Percentiles rank a stretch among this genome's conserved stretches.
phyloP scores from a whole-genome alignment of 2,329 filamentous ascomycete genomes.

The Teratosphaeria gauchensis region DNA sequence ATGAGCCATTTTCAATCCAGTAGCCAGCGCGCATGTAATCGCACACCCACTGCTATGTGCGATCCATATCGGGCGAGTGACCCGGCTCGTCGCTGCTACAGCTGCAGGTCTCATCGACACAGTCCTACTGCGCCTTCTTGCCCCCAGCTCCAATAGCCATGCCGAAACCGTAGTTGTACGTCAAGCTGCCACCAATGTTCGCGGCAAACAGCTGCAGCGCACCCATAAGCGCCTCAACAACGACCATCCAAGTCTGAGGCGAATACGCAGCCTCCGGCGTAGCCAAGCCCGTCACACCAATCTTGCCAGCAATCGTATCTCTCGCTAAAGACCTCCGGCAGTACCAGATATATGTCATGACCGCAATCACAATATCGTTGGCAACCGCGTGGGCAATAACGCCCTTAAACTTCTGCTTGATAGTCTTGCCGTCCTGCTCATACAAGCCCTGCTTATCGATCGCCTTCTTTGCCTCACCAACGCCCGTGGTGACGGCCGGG shows the following conservation, averaged over 20 bases:
- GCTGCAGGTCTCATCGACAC: neutral
- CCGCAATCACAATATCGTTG: constrained; percentile 33
- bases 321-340: constrained; percentile 23
- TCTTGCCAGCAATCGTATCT: constrained; percentile 18
- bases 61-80: neutral
- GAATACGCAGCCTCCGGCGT: constrained; percentile 23
- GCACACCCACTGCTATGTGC: neutral
- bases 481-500: constrained; percentile 25
- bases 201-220: constrained; percentile 30
- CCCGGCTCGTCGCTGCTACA: neutral
- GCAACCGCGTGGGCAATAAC: constrained; percentile 33
- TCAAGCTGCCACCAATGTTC: constrained; percentile 35
- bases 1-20: too few species aligned
- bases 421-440: constrained; percentile 25
- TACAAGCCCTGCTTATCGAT: constrained; percentile 35
- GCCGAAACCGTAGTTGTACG: constrained; percentile 39
- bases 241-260: constrained; percentile 28
- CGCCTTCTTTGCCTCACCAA: constrained; percentile 31
- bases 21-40: too few species aligned
- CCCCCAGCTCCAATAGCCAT: constrained; percentile 19
- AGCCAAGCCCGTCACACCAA: constrained; percentile 14
- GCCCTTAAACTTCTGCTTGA: constrained; percentile 30
- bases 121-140: constrained; percentile 15
- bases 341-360: constrained; percentile 35
- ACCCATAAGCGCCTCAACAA: constrained; percentile 28